Conservation (phyloP, 192 early-diverging fungal species). For the Coemansia interrupta region DNA sequence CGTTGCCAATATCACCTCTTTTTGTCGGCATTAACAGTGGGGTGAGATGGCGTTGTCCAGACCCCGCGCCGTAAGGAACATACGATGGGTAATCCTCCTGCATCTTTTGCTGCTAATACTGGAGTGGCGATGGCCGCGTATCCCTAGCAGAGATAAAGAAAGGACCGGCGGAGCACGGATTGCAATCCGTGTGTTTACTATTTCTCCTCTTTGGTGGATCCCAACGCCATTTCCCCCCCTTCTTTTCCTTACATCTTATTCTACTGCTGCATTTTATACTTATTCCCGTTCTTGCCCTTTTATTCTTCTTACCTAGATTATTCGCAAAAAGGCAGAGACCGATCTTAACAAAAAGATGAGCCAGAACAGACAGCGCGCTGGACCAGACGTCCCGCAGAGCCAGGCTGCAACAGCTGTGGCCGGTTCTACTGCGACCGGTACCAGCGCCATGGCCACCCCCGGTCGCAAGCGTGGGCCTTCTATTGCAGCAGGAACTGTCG, state of each 20-base stretch:
- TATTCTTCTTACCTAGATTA: conserved; percentile 45
- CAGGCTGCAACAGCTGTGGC: background rate
- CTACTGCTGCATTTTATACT: background rate
- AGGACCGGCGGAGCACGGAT: too few species aligned
- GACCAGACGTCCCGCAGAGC: conserved; percentile 18
- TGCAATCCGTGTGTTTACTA: background rate
- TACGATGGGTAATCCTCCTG: too few species aligned
- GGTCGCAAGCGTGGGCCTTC: conserved; percentile 33
- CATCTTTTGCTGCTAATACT: too few species aligned
- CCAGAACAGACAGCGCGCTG: conserved; percentile 36
- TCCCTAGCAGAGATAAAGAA: too few species aligned
- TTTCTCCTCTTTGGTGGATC: background rate
- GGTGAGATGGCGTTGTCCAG: too few species aligned
- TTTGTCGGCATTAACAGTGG: too few species aligned
- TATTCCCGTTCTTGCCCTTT: background rate
- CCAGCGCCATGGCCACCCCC: conserved; percentile 15
- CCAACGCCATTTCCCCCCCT: too few species aligned
- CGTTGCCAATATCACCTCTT: too few species aligned
- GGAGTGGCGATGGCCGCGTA: too few species aligned
- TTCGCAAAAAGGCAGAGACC: conserved; percentile 72
- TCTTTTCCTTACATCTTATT: background rate
- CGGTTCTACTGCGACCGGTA: background rate
- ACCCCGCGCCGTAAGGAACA: too few species aligned
- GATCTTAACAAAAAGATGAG: conserved; percentile 65
- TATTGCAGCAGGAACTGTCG: conserved; percentile 72